A percentile compares a stretch with the other conserved stretches of the same genome.
Conservation (phyloP, 2,329 filamentous ascomycete species). For the Diplodia seriata region DNA sequence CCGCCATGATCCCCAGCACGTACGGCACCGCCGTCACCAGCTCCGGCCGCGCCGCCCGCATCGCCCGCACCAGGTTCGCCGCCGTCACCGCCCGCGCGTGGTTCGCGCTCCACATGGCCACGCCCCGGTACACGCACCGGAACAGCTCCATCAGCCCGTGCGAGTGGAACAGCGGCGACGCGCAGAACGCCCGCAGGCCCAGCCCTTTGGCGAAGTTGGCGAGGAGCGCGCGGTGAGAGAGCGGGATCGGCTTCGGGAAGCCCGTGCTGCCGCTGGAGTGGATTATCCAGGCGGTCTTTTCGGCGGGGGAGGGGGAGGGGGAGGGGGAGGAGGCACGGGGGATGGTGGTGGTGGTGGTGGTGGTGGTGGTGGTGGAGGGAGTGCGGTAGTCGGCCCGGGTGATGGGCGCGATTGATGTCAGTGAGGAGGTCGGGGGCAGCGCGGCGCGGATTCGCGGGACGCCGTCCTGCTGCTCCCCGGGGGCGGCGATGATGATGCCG, state of each 20-base stretch:
- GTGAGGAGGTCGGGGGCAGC: conserved; percentile 34
- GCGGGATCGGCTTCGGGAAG: conserved; percentile 67
- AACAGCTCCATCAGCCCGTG: conserved; percentile 23
- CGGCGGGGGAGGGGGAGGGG: conserved; percentile 34
- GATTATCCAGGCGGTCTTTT: conserved; percentile 50
- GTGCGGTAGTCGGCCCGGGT: conserved; percentile 35
- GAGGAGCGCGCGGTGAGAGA: conserved; percentile 61
- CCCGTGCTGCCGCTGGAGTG: conserved; percentile 65
- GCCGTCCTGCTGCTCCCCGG: neutral
- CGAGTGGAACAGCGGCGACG: conserved; percentile 12
- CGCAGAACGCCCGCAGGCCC: conserved; percentile 13
- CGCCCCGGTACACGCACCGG: conserved; percentile 8
- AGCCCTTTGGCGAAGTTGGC: conserved; percentile 27
- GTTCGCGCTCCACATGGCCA: conserved; percentile 8
- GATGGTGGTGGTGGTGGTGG: too few species aligned
- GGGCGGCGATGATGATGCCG: conserved; percentile 36
- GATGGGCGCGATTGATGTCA: conserved; percentile 41
- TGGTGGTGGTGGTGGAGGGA: too few species aligned
- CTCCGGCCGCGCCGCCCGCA: conserved; percentile 48
- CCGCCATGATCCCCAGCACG: conserved; percentile 66
- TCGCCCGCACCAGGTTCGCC: conserved; percentile 41
- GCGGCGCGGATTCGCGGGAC: neutral
- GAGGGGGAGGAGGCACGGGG: conserved; percentile 34
- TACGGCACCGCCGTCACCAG: conserved; percentile 69
- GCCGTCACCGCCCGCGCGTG: conserved; percentile 19